Evolutionary conservation across 2,329 filamentous ascomycete species (phyloP), one percentile per base, ranked within the genome.

Genomic region (Trichoderma gracile): DNA sequence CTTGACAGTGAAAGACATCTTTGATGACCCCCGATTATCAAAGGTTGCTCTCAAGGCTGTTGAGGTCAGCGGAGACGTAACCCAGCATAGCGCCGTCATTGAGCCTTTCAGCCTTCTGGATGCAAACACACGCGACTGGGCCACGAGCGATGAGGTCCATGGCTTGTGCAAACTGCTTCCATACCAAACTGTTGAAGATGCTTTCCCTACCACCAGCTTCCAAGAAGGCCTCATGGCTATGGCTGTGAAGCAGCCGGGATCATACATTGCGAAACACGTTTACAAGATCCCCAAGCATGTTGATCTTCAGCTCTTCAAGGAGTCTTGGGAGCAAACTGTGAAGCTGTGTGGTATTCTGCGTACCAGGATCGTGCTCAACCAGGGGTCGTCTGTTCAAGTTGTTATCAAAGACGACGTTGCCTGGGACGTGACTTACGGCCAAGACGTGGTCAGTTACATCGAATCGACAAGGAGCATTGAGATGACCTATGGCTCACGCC

Each of bases 151-250:
- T 3, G 33, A 38, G 33, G 33, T 38, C 5, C 33, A 38, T 38
- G 12, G 33, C 12, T 38, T 38, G 33, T 38, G 33, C 33, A 14
- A 38, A 12, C 33, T 38, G 33, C 33, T 30, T n/a, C 49, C 21
- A 3, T 19, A 53, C 1, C 38, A 21, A n/a, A 19, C 25, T 17
- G 25, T 70, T 12, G 56, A 68, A 27, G 69, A 70, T 54, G 46
- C 68, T 23, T 69, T 66, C 6, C 68, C 68, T 15, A 68, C 65
- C 19, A 69, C 67, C 5, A 56, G 63, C 21, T 63, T 70, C 38
- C 69, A 69, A 8, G 63, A 65, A 6, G 69, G 69, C 15, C 58
- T 69, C 4, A 62, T 69, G 50, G 55, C 65, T 3, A 23, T 69
- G 8, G 54, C 66, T 0, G 56, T 53, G 0, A 64, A 61, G 27